Conservation (phyloP, 345 rosid genomes). For the Trapa incisa region DNA sequence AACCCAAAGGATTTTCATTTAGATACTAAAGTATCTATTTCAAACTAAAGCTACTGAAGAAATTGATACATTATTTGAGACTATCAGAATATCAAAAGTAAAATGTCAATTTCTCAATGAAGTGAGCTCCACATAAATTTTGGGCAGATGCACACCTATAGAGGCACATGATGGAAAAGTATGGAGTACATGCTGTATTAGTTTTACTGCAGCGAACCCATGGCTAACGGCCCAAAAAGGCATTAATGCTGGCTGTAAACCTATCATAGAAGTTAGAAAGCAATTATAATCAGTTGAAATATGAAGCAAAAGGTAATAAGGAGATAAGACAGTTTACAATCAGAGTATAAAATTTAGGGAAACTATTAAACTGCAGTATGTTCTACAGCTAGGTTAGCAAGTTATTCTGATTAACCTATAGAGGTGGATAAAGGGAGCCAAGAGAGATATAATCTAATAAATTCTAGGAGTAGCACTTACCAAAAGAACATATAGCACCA, state of each 20-base stretch:
- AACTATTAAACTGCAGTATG: too few relatives aligned
- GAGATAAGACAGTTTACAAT: conserved; percentile 11
- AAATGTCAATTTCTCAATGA: background rate
- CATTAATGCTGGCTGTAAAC: conserved; percentile 38
- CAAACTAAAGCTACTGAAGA: too few relatives aligned
- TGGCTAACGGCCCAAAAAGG: conserved; percentile 62
- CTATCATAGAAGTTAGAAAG: conserved; percentile 24
- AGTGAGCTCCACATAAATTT: background rate
- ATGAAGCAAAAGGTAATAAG: background rate
- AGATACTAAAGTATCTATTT: background rate
- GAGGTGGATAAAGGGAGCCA: background rate
- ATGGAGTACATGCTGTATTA: conserved; percentile 56
- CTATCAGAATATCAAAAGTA: too few relatives aligned
- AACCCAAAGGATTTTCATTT: background rate
- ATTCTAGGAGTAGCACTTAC: background rate
- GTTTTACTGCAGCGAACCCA: conserved; percentile 56
- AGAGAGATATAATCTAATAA: background rate
- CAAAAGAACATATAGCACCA: conserved; percentile 2
- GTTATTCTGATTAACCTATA: background rate
- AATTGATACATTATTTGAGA: too few relatives aligned
- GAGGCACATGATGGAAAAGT: conserved; percentile 79
- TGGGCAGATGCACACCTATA: conserved; percentile 38
- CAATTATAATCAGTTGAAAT: background rate
- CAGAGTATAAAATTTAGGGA: too few relatives aligned
- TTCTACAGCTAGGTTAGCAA: too few relatives aligned